Evolutionary conservation across 352 stramenopile genomes (phyloP).

Genomic region (Globisporangium viniferum): DNA sequence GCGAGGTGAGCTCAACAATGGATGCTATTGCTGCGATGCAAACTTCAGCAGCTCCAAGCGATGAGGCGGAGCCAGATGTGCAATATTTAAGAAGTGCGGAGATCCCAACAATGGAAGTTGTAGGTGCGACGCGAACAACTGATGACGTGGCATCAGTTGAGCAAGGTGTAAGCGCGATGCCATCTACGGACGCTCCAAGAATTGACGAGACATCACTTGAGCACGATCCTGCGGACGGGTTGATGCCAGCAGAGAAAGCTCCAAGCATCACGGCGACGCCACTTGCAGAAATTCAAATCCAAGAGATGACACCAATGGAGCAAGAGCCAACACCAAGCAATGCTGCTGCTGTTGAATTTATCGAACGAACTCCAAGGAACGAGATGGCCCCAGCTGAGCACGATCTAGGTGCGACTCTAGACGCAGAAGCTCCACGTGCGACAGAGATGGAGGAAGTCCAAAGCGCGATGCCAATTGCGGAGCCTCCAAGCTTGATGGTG

Average conservation of each 20-base stretch:
- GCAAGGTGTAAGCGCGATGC: background rate
- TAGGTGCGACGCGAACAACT: no score
- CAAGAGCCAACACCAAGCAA: background rate
- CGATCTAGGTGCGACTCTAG: background rate
- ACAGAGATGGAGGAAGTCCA: background rate
- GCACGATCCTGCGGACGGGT: background rate
- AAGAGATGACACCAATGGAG: no score
- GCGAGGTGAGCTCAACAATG: background rate
- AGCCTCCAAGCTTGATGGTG: background rate
- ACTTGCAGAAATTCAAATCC: background rate
- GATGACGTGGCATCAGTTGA: background rate
- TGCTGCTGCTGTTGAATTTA: no score
- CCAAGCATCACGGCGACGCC: background rate
- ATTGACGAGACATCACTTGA: background rate
- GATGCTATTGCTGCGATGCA: background rate
- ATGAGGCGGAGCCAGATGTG: background rate
- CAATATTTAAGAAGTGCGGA: no score
- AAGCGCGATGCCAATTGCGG: background rate
- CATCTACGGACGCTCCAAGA: background rate
- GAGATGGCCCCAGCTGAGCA: background rate
- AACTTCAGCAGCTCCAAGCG: background rate
- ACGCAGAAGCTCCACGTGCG: background rate
- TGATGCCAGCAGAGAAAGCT: background rate
- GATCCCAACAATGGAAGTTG: no score
- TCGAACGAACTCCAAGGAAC: no score